These are phyloP conservation scores for Colletotrichum spaethianum DNA, from an alignment of 2,329 filamentous ascomycete species.

Conservation along the genomic window DNA sequence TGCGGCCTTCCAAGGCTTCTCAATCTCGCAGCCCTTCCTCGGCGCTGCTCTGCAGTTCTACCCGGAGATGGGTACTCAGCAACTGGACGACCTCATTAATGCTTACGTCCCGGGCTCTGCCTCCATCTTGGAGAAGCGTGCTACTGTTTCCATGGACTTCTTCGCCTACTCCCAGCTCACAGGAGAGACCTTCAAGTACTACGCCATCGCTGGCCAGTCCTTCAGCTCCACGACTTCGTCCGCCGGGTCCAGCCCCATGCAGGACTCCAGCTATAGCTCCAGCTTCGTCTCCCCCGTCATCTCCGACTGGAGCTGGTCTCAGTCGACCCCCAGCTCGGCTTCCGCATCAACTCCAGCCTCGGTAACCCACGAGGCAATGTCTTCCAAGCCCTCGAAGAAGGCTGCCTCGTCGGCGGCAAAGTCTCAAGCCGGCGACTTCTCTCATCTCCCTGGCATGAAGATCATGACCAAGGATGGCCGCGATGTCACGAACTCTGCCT, in stretches of 20 bases:
- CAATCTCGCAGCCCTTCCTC: conserved; percentile 71
- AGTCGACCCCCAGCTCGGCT: conserved; percentile 48
- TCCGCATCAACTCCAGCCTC: conserved; percentile 50
- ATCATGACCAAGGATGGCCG: conserved; percentile 75
- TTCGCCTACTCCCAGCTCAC: conserved; percentile 67
- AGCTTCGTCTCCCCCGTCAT: conserved; percentile 65
- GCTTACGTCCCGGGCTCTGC: conserved; percentile 68
- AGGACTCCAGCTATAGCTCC: conserved; percentile 61
- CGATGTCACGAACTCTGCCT: conserved; percentile 74
- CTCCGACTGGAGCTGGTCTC: conserved; percentile 64
- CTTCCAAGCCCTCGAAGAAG: conserved; percentile 47
- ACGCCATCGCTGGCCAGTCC: conserved; percentile 61
- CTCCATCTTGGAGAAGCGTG: conserved; percentile 71
- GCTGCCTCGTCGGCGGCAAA: conserved; percentile 42
- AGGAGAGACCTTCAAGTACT: conserved; percentile 73
- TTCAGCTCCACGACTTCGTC: conserved; percentile 59
- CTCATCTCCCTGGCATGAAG: conserved; percentile 73
- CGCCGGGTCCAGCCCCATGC: conserved; percentile 57
- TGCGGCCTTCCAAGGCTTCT: conserved; percentile 64
- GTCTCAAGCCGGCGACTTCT: conserved; percentile 58
- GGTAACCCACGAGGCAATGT: conserved; percentile 46
- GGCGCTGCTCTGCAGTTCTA: conserved; percentile 75
- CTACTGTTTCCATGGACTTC: conserved; percentile 72
- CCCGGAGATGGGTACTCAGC: conserved; percentile 73
- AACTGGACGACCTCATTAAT: conserved; percentile 73